Base-by-base conservation (phyloP, 1,284 basidiomycete species). In the Naganishia cerealis region DNA sequence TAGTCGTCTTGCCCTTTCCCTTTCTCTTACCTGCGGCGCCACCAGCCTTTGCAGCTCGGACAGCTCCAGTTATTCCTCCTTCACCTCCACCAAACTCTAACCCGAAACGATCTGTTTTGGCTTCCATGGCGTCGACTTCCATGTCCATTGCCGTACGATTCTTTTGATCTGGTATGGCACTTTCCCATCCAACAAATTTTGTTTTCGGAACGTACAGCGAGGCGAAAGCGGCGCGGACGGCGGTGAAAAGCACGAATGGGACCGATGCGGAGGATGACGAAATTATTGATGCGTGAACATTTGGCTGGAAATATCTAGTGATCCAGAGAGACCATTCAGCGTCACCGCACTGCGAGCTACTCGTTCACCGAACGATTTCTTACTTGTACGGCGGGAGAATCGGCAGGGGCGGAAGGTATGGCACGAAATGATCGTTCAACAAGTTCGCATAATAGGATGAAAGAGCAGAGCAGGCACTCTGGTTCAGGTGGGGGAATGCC, bases 61-160 rank as follows among this genome's bases (percentile, higher is more conserved):
- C 74, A 8, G 79, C 79, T 39, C 78, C 79, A 63, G 79, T 80
- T 67, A 80, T 78, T 12, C 78, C 79, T 13, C 72, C 73, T 67
- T 69, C 67, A 33, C 78, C 65, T 71, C 75, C 77, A 21, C 71
- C 71, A 50, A 67, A 57, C 26, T 66, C 68, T 39, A 73, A 66
- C 16, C 71, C 73, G 46, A 71, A 63, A 13, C 67, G 68, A 46
- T 65, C 72, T 15, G 52, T 50, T 29, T 70, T 66, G 26, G 55
- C 67, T 40, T 53, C 40, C 15, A 46, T 65, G 7, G 61, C 57
- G 29, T 66, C 71, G 42, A 59, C 70, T 26, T 72, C 70, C 29
- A 52, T 62, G n/a, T 66, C 63, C 63, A 66, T 66, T 3, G 54
- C 48, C 12, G 57, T 56, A 9, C 57, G 63, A 42, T 36, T 66